Evolutionary conservation across 2,329 filamentous ascomycete species (phyloP), one percentile per base, ranked within the genome.

Genomic region (Nemania sp.): DNA sequence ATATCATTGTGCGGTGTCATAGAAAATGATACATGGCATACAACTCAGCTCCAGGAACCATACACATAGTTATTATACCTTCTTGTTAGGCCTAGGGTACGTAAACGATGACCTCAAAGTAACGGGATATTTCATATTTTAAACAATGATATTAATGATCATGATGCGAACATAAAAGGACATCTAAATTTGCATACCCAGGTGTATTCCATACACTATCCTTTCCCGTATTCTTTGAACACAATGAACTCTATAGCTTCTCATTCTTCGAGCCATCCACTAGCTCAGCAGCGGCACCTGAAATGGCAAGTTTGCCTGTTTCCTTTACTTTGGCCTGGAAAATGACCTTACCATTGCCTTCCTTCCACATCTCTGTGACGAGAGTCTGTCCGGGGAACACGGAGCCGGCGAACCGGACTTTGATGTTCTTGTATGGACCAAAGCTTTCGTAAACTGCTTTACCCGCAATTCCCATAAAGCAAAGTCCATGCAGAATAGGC

Each of bases 401-500:
- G 10, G 92, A 90, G 64, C 94, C 93, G 1, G 93, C 93, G 79
- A 97, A 97, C 71, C 94, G 87, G 26, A 97, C 94, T 86, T 97
- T 97, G 84, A 97, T 90, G 83, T 94, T 97, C 86, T 92, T 93
- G 83, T 92, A 94, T 54, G 87, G 82, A 3, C 96, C 96, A 76
- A 90, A 98, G 71, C 86, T 91, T 82, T 93, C 88, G 79, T 94
- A 92, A 45, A 99, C 89, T 68, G 95, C 94, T 87, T 97, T 98
- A 72, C 91, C 93, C 18, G 93, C 91, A 73, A 98, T 89, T 74
- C 96, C 96, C 77, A 99, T 95, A 79, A 90, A 96, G 87, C 94
- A 97, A 43, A 99, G 89, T n/a, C 96, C 96, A 84, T 99, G 96
- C 62, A 99, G 86, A 79, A 99, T 99, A 13, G 96, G 96, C 29